phyloP scores from a whole-genome alignment of 805 yeast genomes.

The Candida michaelii region DNA sequence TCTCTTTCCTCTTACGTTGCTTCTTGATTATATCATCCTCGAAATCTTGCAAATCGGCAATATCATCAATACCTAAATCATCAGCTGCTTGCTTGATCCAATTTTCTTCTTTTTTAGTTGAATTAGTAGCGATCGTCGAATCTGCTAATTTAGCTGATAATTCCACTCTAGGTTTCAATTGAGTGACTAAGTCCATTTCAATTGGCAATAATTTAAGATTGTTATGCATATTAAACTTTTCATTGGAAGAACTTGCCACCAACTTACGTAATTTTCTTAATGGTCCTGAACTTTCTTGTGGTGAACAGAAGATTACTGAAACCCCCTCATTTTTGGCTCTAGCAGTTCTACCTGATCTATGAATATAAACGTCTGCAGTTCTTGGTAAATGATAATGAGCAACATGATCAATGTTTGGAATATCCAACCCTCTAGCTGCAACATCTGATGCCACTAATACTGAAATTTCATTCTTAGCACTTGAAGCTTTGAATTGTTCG shows the following conservation, averaged over 20 bases:
- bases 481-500: conserved; percentile 70
- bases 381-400: conserved; percentile 95
- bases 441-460: conserved; percentile 94
- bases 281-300: conserved; percentile 91
- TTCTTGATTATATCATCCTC: conserved; percentile 68
- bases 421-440: conserved; percentile 97
- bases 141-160: conserved; percentile 78
- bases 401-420: conserved; percentile 86
- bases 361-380: conserved; percentile 90
- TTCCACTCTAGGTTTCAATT: conserved; percentile 64
- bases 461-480: conserved; percentile 47
- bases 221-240: conserved; percentile 35
- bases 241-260: conserved; percentile 36
- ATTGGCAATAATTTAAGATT: conserved; percentile 71
- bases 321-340: conserved; percentile 94
- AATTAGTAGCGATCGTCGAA: conserved; percentile 57
- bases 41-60: conserved; percentile 57
- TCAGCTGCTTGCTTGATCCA: conserved; percentile 93
- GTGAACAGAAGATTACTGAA: conserved; percentile 89
- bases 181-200: conserved; percentile 70
- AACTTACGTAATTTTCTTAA: conserved; percentile 68
- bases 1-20: conserved; percentile 51
- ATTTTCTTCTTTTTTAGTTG: conserved; percentile 63
- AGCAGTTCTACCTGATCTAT: conserved; percentile 98
- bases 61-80: conserved; percentile 79